Base-by-base conservation (phyloP, 176 grass and related monocot genomes). In the Poa annua region DNA sequence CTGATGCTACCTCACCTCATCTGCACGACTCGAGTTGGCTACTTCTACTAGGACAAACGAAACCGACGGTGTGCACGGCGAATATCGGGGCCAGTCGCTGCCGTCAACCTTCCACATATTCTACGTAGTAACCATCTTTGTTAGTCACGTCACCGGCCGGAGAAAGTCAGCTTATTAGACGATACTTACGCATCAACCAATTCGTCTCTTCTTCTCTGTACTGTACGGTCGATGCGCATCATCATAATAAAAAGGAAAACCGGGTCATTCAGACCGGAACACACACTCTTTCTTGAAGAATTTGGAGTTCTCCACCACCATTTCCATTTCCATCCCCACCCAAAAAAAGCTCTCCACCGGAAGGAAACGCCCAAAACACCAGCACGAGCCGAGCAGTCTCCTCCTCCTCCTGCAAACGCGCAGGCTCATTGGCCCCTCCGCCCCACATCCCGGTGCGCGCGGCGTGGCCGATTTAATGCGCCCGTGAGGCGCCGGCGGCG, bases 401-500 rank as follows among this genome's bases (percentile, higher is more conserved):
- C 11, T 3, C 11, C 26, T 9, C 60, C 57, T 62, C 59, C 59
- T 62, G 59, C 62, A 65, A 65, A 65, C 62, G 2, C 62, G 62
- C 62, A 39, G 2, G 6, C 65, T 39, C 65, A 39, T 36, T 55
- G 74, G 32, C 33, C 50, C 51, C 51, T 76, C 51, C 32, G 74
- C 51, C 74, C 49, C 5, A 14, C 14, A 32, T 25, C 54, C 36
- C 20, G n/a, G 34, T 34, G 39, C 52, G 65, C 45, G 39, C 52
- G 65, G 19, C 49, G 59, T 20, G 24, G 1, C 22, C 55, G 24
- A 50, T 61, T 81, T 76, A 81, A 85, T 85, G 87, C 82, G 71
- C 77, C 87, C 70, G 82, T 89, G 87, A 89, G 41, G 63, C n/a
- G 41, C 11, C 50, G 60, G 60, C 82, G 81, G 48, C 76, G 63